Conservation (phyloP, 129 eudicot species). For the Lactuca saligna region DNA sequence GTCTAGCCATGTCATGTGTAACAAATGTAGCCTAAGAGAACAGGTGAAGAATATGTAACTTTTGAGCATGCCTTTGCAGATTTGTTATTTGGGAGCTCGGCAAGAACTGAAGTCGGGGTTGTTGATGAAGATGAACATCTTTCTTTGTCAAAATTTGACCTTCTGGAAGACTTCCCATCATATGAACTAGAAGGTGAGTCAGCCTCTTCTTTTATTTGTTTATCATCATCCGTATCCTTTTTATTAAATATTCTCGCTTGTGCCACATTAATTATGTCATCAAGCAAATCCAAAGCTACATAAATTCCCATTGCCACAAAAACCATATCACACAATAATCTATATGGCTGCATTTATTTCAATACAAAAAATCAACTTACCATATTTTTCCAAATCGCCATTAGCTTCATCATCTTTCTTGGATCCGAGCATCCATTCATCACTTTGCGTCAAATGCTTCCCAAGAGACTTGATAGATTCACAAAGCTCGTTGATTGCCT, state of each 20-base stretch:
- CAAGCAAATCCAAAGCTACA: conserved; percentile 60
- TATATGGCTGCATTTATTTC: neutral
- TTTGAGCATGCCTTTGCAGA: conserved; percentile 35
- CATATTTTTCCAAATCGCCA: conserved; percentile 52
- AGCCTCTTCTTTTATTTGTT: conserved; percentile 37
- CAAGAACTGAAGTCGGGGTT: conserved; percentile 81
- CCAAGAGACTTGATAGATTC: conserved; percentile 65
- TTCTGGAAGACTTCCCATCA: conserved; percentile 36
- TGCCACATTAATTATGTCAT: conserved; percentile 67
- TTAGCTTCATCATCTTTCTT: conserved; percentile 31
- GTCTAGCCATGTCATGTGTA: neutral
- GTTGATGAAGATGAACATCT: conserved; percentile 38
- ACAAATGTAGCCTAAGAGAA: conserved; percentile 25
- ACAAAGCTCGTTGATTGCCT: conserved; percentile 72
- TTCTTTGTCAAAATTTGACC: conserved; percentile 37
- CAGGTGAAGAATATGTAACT: conserved; percentile 40
- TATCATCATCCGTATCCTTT: conserved; percentile 61
- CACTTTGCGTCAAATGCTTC: conserved; percentile 54
- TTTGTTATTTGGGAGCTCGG: conserved; percentile 14
- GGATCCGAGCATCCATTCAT: conserved; percentile 64
- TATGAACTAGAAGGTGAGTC: conserved; percentile 39
- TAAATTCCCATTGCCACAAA: conserved; percentile 23
- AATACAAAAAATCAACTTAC: conserved; percentile 39
- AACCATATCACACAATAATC: conserved; percentile 21
- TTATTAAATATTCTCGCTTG: conserved; percentile 53